Conservation (phyloP, 257 asterid species). For the Linaria vulgaris region DNA sequence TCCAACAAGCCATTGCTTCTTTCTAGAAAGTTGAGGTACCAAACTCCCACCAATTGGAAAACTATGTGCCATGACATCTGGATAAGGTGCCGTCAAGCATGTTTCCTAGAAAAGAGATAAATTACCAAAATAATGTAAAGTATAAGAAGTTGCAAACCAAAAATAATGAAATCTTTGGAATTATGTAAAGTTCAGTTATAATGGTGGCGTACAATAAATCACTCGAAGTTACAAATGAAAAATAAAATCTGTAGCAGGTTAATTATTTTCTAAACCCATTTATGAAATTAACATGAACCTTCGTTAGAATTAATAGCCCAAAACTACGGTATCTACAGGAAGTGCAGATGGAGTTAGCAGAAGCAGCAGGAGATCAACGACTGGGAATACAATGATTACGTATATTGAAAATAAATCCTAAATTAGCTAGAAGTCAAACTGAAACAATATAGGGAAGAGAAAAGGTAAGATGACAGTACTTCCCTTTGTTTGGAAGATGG, state of each 20-base stretch:
- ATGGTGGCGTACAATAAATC: too few relatives aligned
- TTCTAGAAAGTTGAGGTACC: conserved; percentile 43
- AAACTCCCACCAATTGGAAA: conserved; percentile 41
- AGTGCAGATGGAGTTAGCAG: neutral
- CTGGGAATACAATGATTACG: neutral
- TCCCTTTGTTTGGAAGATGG: neutral
- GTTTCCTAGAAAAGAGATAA: conserved; percentile 53
- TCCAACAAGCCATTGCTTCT: conserved; percentile 83
- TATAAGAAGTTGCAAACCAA: conserved; percentile 15
- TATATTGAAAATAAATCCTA: conserved; percentile 3
- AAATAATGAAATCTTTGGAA: conserved; percentile 2
- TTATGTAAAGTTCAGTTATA: too few relatives aligned
- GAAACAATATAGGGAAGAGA: neutral
- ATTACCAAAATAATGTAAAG: conserved; percentile 4
- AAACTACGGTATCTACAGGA: neutral
- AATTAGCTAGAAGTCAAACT: conserved; percentile 16
- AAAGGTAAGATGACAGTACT: neutral
- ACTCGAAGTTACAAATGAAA: too few relatives aligned
- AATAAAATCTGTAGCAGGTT: neutral
- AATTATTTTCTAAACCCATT: neutral
- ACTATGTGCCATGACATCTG: conserved; percentile 38
- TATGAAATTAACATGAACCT: neutral
- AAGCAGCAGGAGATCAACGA: conserved; percentile 1
- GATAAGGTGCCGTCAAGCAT: conserved; percentile 40
- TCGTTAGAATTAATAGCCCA: neutral